Evolutionary conservation across 257 asterid species (phyloP).

Genomic region (Pogostemon cablin): DNA sequence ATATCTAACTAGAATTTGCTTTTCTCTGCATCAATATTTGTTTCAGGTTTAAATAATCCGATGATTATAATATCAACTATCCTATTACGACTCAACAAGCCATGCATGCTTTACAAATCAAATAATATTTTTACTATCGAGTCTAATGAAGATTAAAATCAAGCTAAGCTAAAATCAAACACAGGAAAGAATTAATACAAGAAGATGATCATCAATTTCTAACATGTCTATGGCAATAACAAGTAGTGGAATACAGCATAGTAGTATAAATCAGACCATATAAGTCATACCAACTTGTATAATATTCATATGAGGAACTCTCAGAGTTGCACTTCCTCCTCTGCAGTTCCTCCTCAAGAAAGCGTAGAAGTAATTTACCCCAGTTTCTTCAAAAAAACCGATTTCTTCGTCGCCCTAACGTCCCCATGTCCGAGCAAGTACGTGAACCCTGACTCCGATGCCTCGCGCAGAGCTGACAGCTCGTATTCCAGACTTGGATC

Average conservation of each 20-base stretch:
- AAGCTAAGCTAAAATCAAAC: no score
- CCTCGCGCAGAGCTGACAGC: slow-evolving; percentile 76
- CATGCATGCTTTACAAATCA: no score
- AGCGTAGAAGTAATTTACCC: slow-evolving; percentile 80
- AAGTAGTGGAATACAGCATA: not conserved
- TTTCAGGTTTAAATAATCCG: no score
- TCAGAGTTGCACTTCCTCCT: slow-evolving; percentile 91
- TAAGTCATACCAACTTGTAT: slow-evolving; percentile 84
- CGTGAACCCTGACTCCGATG: slow-evolving; percentile 77
- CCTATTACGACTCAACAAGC: no score
- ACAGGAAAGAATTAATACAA: no score
- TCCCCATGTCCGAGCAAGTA: slow-evolving; percentile 89
- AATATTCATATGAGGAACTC: slow-evolving; percentile 81
- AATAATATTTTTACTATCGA: no score
- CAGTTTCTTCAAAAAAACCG: slow-evolving; percentile 78
- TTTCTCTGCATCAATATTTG: no score
- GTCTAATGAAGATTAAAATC: no score
- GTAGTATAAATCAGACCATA: slow-evolving; percentile 61
- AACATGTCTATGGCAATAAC: slow-evolving; percentile 16
- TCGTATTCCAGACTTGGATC: slow-evolving; percentile 88
- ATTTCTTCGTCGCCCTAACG: slow-evolving; percentile 80
- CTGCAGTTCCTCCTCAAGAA: slow-evolving; percentile 91
- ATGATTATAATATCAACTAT: no score
- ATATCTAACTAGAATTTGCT: no score
- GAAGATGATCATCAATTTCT: not conserved